phyloP scores from a whole-genome alignment of 2,329 filamentous ascomycete species.

The Cordyceps pruinosa region DNA sequence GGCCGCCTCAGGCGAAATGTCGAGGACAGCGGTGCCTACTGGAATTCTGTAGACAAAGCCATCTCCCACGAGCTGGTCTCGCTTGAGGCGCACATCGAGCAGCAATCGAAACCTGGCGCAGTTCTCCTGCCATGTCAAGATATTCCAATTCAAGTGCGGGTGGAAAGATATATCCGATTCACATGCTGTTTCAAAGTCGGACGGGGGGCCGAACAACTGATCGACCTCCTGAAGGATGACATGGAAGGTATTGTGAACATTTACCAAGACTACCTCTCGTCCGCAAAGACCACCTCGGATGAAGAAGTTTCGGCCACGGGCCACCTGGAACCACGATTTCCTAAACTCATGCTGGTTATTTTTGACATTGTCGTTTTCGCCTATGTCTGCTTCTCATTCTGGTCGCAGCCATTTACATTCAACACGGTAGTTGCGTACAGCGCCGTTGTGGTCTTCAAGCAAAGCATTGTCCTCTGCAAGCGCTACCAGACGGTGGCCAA shows the following conservation, averaged over 20 bases:
- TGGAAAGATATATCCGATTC: conserved; percentile 17
- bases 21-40: background rate
- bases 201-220: conserved; percentile 15
- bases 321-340: conserved; percentile 14
- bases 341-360: conserved; percentile 16
- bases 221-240: conserved; percentile 16
- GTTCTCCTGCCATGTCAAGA: conserved; percentile 9
- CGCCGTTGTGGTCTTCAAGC: conserved; percentile 16
- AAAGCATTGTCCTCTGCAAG: conserved; percentile 15
- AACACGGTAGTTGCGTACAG: conserved; percentile 17
- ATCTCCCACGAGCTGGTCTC: conserved; percentile 13
- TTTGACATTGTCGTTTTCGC: conserved; percentile 16
- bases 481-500: conserved; percentile 16
- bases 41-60: conserved; percentile 9
- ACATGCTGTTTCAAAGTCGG: conserved; percentile 14
- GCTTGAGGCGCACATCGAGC: conserved; percentile 1
- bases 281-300: background rate
- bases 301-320: background rate
- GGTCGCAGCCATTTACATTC: conserved; percentile 17
- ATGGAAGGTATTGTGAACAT: conserved; percentile 16
- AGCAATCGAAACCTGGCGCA: background rate
- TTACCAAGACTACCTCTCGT: conserved; percentile 14
- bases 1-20: background rate
- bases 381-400: conserved; percentile 18
- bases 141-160: conserved; percentile 12